Base-by-base conservation (phyloP, 2,329 filamentous ascomycete species). In the Hypoxylon rubiginosum region DNA sequence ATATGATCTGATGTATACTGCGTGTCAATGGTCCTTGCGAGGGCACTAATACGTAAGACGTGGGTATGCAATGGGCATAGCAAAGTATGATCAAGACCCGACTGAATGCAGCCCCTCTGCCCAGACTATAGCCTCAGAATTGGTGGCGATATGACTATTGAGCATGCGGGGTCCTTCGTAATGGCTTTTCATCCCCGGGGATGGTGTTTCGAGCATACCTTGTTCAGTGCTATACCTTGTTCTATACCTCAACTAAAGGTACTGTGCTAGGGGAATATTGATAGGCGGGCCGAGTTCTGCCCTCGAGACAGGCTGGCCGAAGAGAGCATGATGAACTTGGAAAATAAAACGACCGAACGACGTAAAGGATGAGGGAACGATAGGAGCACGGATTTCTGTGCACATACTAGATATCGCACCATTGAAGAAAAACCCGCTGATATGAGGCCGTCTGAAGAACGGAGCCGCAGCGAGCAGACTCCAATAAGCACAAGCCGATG, bases 341-440 rank as follows among this genome's bases (percentile, higher is more conserved):
- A 26, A n/a, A 13, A 30, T 6, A 56, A 50, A 28, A 34, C 34
- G 28, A 49, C 24, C 43, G n/a, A 28, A 58, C 10, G 24, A 30
- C 28, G 11, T 1, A 43, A 28, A 34, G 11, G 36, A 58, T 26
- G 10, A 10, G 41, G 46, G 21, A 8, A 8, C 15, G 2, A 43
- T 45, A 21, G 19, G 5, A 7, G 41, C 9, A 50, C 17, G 24
- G 3, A 32, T 24, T n/a, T 59, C 9, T 28, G 36, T 21, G n/a
- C 39, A n/a, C 8, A 9, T 43, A 7, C 11, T 51, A 49, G 49
- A 49, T 57, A 60, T 41, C 36, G 15, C 36, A 39, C 52, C 26
- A 48, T 50, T 62, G 58, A 62, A 62, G 54, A 24, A 63, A 52
- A 36, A 50, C 30, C 45, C 24, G n/a, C 11, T 58, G 45, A 52